Evolutionary conservation across 495 filamentous ascomycete genomes (phyloP), one percentile per base, ranked within the genome.

Genomic region (Neurospora discreta): DNA sequence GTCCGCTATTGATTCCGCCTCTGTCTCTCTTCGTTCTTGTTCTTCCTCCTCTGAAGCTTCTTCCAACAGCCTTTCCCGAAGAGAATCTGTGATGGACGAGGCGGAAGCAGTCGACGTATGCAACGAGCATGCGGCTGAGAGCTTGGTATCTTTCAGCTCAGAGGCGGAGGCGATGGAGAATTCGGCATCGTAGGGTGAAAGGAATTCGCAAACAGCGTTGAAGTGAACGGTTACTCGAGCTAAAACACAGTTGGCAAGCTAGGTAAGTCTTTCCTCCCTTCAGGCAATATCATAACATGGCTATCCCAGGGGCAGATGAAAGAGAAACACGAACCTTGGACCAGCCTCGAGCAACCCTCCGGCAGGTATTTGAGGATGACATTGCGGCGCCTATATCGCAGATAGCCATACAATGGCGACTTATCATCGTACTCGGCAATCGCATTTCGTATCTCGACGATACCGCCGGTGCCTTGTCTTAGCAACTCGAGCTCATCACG

Each of bases 181-280:
- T 20, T 89, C 86, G 5, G 92, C 92, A 78, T 98, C 95, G 81
- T 94, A 91, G 3, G 94, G 95, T 46, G 90, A 88, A 80, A 97
- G 97, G 70, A 89, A 90, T 75, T 98, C 94, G 67, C 89, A 87
- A 67, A 99, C 82, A 39, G 92, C 90, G 72, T 91, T 91, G 77
- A 97, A 97, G 79, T 99, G 96, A 10, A 99, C 95, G n/a, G 92
- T 88, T 36, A 92, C 92, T 74, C 95, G 94, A 70, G 94, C 95
- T 98, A 74, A 38, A 69, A 43, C 71, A 41, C 30, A 74, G 71
- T 73, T 36, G 43, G 16, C 20, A 11, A 30, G 23, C 46, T 13
- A 39, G 13, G 69, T 76, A 68, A 75, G 73, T 68, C 44, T 75
- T 30, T 70, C 41, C 65, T 20, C 52, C 44, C 70, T 73, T 67